Evolutionary conservation across 345 rosid genomes (phyloP), one percentile per base, ranked within the genome.

Genomic region (Aethionema arabicum): DNA sequence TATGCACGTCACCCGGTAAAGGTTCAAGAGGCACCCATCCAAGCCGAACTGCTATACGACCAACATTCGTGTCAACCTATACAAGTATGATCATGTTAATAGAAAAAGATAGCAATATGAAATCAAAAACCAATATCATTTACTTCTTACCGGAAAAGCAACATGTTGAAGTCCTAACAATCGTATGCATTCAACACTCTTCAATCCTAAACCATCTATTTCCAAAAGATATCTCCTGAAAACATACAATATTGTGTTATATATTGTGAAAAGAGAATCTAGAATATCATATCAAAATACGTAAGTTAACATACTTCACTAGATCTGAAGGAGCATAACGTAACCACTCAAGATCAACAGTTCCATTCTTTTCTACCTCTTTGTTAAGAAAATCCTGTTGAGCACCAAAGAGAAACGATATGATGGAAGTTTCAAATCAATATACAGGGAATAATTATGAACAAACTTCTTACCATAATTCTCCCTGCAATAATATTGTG

Each of bases 11-110:
- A 61, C 68, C 79, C 4, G 93, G 82, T 3, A 85, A 67, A 39
- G 86, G 80, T 64, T 82, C 69, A 21, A 87, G 78, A 9, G 93
- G 96, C 52, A 84, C 86, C 97, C 93, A 85, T 53, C 91, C 93
- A 39, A 90, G 74, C 3, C 95, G 83, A 41, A 91, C 85, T 2
- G 80, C 79, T 59, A 85, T 82, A 4, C 93, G 81, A 9, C 69
- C 89, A 30, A 91, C 91, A 76, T 91, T 85, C n/a, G 76, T 70
- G 51, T 85, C 91, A 64, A 87, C 91, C 97, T 90, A 37, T 11
- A 66, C 16, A 11, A 8, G 27, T 21, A 21, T 21, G 27, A 21
- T 21, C 27, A 21, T 21, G 27, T 21, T 21, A 21, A 21, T 21
- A 21, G 27, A 21, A 21, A 21, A 21, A 36, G 11, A 32, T 52